phyloP scores from a whole-genome alignment of 345 rosid species.

The Isatis tinctoria region DNA sequence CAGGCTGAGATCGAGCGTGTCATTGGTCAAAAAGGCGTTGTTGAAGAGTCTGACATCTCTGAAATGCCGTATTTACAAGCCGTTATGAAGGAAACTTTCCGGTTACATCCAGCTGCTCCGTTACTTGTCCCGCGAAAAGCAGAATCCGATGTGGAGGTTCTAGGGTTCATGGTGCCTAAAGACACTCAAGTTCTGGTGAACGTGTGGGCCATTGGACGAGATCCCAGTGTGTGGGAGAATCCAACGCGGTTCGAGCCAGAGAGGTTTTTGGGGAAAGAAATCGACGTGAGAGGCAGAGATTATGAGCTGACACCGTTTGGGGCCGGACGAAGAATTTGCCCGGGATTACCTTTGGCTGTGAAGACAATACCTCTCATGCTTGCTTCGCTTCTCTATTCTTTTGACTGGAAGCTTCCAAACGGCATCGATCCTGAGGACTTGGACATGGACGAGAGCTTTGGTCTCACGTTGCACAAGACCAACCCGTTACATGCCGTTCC shows the following conservation, averaged over 20 bases:
- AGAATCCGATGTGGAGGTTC: conserved; percentile 21
- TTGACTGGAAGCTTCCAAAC: neutral
- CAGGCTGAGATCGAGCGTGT: conserved; percentile 26
- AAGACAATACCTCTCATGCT: neutral
- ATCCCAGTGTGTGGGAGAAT: conserved; percentile 33
- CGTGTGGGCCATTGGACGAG: conserved; percentile 38
- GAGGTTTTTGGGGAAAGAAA: conserved; percentile 14
- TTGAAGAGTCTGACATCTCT: conserved; percentile 34
- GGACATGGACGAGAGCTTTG: neutral
- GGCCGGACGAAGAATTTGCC: neutral
- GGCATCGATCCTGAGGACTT: neutral
- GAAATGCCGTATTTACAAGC: conserved; percentile 36
- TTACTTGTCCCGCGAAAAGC: conserved; percentile 36
- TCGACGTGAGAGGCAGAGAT: neutral
- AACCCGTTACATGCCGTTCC: neutral
- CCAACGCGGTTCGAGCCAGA: conserved; percentile 33
- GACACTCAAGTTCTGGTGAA: conserved; percentile 36
- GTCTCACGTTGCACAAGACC: neutral
- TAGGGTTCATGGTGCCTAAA: conserved; percentile 28
- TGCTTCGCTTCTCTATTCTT: neutral
- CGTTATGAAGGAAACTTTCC: conserved; percentile 38
- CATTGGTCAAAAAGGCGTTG: conserved; percentile 23
- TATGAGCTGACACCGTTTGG: neutral
- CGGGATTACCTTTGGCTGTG: neutral
- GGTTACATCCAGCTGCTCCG: conserved; percentile 41